These are phyloP conservation scores for Coniochaeta sp. DNA, from an alignment of 2,329 filamentous ascomycete genomes.

Conservation along the genomic window DNA sequence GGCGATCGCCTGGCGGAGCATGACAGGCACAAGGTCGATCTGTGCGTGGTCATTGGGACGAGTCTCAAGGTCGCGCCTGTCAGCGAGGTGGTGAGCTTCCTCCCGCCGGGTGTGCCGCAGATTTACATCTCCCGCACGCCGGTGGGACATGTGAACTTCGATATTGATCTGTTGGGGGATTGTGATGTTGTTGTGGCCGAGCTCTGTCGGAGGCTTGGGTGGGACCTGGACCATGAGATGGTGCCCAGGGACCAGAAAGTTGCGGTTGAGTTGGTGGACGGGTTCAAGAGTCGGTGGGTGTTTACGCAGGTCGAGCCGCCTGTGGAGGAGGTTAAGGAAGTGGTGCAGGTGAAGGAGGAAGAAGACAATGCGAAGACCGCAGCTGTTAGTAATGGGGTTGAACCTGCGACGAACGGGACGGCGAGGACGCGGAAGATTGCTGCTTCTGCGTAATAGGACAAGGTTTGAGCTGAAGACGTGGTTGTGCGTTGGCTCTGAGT, in stretches of 20 bases:
- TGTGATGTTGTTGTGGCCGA: slow-evolving; percentile 88
- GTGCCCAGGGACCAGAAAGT: slow-evolving; percentile 59
- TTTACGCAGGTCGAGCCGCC: slow-evolving; percentile 20
- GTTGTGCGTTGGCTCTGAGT: too few relatives aligned
- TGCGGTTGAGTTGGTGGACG: slow-evolving; percentile 42
- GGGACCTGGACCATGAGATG: slow-evolving; percentile 79
- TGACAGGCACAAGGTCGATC: slow-evolving; percentile 73
- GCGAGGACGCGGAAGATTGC: background rate
- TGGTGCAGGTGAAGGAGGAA: background rate
- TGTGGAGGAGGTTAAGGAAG: background rate
- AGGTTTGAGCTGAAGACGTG: background rate
- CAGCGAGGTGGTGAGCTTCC: slow-evolving; percentile 76
- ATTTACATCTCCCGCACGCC: slow-evolving; percentile 84
- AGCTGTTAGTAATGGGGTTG: background rate
- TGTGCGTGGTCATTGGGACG: slow-evolving; percentile 94
- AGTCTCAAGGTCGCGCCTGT: slow-evolving; percentile 94
- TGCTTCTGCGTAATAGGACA: background rate
- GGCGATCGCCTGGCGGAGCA: slow-evolving; percentile 71
- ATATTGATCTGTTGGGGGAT: slow-evolving; percentile 92
- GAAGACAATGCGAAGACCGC: background rate
- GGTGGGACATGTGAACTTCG: slow-evolving; percentile 85
- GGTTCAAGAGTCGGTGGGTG: slow-evolving; percentile 33
- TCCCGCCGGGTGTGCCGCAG: slow-evolving; percentile 76
- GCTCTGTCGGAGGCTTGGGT: slow-evolving; percentile 72
- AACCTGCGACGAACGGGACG: background rate